Evolutionary conservation across 768 basidiomycete genomes (phyloP).

Genomic region (Lactifluus hygrophoroides): DNA sequence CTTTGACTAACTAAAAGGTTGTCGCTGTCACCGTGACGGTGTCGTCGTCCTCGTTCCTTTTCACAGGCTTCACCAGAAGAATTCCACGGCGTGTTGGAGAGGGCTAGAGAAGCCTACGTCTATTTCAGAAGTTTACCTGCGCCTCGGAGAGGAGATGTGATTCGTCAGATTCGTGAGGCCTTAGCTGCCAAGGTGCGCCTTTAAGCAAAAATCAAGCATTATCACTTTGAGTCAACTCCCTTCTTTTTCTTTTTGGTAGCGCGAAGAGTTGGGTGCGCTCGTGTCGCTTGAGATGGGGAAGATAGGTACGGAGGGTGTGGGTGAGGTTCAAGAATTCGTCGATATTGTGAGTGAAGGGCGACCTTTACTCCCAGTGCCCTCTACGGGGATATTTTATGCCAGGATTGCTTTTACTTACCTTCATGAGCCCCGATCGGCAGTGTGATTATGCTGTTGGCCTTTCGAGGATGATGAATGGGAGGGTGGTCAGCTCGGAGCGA

Average conservation of each 20-base stretch:
- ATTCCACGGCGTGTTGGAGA: conserved; percentile 56
- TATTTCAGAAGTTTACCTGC: conserved; percentile 72
- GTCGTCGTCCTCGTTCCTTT: too few relatives aligned
- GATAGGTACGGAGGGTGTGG: conserved; percentile 82
- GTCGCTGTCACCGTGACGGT: too few relatives aligned
- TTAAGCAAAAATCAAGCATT: too few relatives aligned
- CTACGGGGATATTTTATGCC: too few relatives aligned
- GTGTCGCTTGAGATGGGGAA: conserved; percentile 89
- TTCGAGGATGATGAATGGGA: conserved; percentile 91
- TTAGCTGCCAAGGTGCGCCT: conserved; percentile 54
- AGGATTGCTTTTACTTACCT: not conserved
- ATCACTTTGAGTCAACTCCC: too few relatives aligned
- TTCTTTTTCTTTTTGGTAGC: conserved; percentile 34
- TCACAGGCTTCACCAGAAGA: conserved; percentile 62
- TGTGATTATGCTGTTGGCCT: conserved; percentile 93
- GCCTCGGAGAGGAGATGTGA: conserved; percentile 79
- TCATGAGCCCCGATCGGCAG: conserved; percentile 30
- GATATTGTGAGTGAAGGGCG: conserved; percentile 73
- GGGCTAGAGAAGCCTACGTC: conserved; percentile 64
- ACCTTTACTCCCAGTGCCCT: too few relatives aligned
- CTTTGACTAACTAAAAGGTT: too few relatives aligned
- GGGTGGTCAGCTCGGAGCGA: conserved; percentile 79
- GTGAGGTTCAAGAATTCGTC: conserved; percentile 92
- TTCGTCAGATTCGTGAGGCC: conserved; percentile 81
- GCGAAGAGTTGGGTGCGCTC: conserved; percentile 70